Base-by-base conservation (phyloP, 2,329 filamentous ascomycete species). In the Fonsecaea monophora region DNA sequence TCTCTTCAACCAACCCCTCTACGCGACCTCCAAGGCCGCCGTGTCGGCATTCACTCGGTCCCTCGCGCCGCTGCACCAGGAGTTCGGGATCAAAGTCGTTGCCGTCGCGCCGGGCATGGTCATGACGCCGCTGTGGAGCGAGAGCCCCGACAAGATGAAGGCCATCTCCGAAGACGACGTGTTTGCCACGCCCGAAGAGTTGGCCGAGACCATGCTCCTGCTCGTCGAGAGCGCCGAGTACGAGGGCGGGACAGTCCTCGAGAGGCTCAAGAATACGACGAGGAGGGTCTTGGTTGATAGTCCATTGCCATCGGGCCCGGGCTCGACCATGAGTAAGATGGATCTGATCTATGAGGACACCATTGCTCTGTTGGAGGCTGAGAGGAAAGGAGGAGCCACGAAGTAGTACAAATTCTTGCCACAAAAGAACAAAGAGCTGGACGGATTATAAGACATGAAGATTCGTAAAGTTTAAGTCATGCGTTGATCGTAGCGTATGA, bases 111-210 rank as follows among this genome's bases (percentile, higher is more conserved):
- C 86, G 0, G 86, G 86, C 0, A 75, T 87, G 1, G 86, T 88
- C 70, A 85, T 83, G 67, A 89, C 86, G 13, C 86, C 86, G 6
- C 76, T 89, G 3, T 89, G 86, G 86, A 85, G 82, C 0, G 85
- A 88, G 2, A 81, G 87, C 69, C 84, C 85, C 0, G 86, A 88
- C 74, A 89, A 88, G 73, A 60, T 87, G 72, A 78, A 77, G 64
- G 82, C 84, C 69, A 67, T 88, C 1, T 79, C 83, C 38, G 77
- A 80, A 30, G 74, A 71, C 8, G 86, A 87, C 72, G 79, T 76
- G 68, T 88, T 85, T 85, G 84, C 86, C n/a, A 84, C 82, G 10
- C 79, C 86, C 0, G 85, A 88, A 70, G 85, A 88, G 71, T 85
- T 88, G 0, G 86, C 85, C 0, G 79, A 82, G 48, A 84, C 82